Percentiles rank a stretch among this genome's conserved stretches.
Conservation (phyloP, 305 asterid species). For the Plantago lanceolata region DNA sequence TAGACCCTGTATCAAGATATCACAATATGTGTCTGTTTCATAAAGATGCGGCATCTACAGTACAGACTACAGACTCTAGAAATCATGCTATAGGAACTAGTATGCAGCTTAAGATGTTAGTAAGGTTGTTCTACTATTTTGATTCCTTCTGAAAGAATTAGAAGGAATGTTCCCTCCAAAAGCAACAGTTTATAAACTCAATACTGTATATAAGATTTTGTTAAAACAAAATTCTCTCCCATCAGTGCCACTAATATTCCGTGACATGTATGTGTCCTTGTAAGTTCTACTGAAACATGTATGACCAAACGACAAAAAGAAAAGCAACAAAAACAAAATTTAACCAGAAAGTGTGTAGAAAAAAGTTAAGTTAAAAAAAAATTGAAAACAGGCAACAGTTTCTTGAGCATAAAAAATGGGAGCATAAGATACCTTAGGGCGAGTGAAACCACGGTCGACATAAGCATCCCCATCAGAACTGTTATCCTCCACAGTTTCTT, state of each 20-base stretch:
- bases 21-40: background rate
- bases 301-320: background rate
- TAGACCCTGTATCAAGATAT: background rate
- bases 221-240: background rate
- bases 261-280: background rate
- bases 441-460: constrained; percentile 87
- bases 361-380: constrained; percentile 1
- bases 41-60: background rate
- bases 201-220: background rate
- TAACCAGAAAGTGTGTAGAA: constrained; percentile 9
- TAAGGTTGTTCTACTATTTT: background rate
- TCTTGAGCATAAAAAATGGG: constrained; percentile 7
- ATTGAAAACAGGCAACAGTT: constrained; percentile 2
- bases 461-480: constrained; percentile 41
- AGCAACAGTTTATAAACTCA: background rate
- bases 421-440: constrained; percentile 68
- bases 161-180: background rate
- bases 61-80: too few relatives aligned
- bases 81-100: background rate
- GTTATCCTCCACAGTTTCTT: constrained; percentile 35
- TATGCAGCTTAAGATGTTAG: constrained; percentile 4
- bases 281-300: background rate
- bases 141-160: background rate
- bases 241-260: background rate
- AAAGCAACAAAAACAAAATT: background rate